Evolutionary conservation across 1,284 basidiomycete species (phyloP), one percentile per base, ranked within the genome.

Genomic region (Agaricales sp.): DNA sequence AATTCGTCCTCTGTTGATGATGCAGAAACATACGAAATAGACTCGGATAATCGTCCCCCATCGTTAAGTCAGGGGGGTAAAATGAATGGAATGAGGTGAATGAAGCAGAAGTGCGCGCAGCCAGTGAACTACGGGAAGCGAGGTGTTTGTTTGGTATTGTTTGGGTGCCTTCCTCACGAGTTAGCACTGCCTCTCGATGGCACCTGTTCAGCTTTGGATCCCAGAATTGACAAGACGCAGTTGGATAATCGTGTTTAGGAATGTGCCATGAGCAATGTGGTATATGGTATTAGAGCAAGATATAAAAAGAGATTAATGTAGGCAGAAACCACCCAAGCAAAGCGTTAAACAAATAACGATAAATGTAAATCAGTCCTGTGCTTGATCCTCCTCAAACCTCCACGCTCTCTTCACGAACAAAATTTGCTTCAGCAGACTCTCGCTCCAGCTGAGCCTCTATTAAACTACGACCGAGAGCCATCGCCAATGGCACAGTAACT

Each of bases 31-130:
- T 63, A 92, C 90, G 87, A 74, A 92, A 85, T 68, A 90, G 69
- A 60, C 82, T 89, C 38, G 90, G 86, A 64, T 89, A 89, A 52
- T 87, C 80, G 67, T 82, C 80, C 56, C 74, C 73, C 82, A 86
- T 86, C 35, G 23, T 12, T 6, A 50, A 21, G 12, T 37, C 14
- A 45, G 14, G 11, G 14, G 13, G 44, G 12, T 11, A 21, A 21
- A 23, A 45, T 45, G 24, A 45, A 14, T 13, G 20, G 24, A 4
- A 26, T 45, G 19, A 18, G 20, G 44, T 13, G 8, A 22, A 45
- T 23, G 44, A 22, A 45, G 22, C 41, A 43, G 30, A 11, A 19
- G 44, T 45, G 20, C 8, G 44, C 44, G 24, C 14, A 45, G 24
- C 30, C 30, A 16, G 30, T 37, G 11, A 16, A 37, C 16, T 37